phyloP scores from a whole-genome alignment of 768 basidiomycete species.

The Agrocybe praecox region DNA sequence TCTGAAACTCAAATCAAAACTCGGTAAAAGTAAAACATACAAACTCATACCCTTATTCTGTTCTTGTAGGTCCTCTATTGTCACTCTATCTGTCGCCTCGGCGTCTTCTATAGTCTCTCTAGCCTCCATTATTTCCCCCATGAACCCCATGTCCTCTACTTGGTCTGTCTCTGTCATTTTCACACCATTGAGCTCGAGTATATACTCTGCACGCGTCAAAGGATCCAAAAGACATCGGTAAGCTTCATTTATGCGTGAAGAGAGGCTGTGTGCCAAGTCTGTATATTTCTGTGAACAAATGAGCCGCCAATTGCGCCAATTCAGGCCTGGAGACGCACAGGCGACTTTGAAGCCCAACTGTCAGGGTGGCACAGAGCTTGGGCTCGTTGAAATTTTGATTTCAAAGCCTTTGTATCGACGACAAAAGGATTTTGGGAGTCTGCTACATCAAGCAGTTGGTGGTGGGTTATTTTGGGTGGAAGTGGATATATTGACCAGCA shows the following conservation, averaged over 20 bases:
- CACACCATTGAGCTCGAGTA: constrained; percentile 64
- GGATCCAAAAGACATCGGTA: constrained; percentile 79
- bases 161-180: constrained; percentile 70
- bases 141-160: constrained; percentile 67
- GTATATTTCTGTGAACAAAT: constrained; percentile 46
- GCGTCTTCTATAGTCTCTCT: constrained; percentile 78
- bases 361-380: constrained; percentile 89
- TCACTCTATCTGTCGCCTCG: constrained; percentile 34
- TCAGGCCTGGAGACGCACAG: constrained; percentile 40
- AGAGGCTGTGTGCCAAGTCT: constrained; percentile 64
- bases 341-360: constrained; percentile 70
- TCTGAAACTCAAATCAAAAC: constrained; percentile 35
- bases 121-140: constrained; percentile 78
- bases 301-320: constrained; percentile 7
- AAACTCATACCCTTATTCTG: constrained; percentile 52
- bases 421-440: constrained; percentile 69
- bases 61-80: constrained; percentile 51
- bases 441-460: constrained; percentile 69
- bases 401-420: constrained; percentile 62
- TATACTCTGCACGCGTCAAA: constrained; percentile 77
- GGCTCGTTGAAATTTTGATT: constrained; percentile 65
- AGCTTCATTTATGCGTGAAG: constrained; percentile 80
- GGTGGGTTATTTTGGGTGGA: constrained; percentile 56
- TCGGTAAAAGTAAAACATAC: neutral
- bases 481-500: constrained; percentile 71